Conservation (phyloP, 768 basidiomycete genomes). For the Gymnopilus dilepis region DNA sequence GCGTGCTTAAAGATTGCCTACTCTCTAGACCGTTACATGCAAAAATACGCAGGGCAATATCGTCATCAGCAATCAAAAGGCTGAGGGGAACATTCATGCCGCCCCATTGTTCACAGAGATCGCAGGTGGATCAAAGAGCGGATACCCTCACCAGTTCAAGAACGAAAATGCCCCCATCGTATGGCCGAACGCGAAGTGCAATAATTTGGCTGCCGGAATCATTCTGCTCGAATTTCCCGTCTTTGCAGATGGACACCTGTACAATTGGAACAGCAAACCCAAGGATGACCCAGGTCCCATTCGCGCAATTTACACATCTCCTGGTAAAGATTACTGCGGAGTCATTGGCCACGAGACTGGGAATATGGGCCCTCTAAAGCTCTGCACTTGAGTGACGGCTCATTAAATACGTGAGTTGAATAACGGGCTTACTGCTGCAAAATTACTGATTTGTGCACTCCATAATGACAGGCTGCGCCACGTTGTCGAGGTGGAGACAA, state of each 20-base stretch:
- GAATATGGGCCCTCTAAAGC: background rate
- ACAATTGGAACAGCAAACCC: background rate
- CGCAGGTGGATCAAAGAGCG: background rate
- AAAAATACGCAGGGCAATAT: background rate
- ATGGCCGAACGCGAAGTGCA: background rate
- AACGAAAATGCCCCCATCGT: background rate
- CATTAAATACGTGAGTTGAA: background rate
- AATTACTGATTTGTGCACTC: too few relatives aligned
- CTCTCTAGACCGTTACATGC: background rate
- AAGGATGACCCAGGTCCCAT: background rate
- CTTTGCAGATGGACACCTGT: background rate
- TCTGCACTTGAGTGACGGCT: background rate
- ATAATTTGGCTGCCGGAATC: background rate
- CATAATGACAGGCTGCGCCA: too few relatives aligned
- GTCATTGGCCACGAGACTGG: background rate
- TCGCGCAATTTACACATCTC: background rate
- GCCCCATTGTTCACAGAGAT: background rate
- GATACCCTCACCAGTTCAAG: conserved; percentile 7
- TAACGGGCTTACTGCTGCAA: background rate
- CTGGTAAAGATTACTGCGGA: background rate
- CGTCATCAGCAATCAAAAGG: background rate
- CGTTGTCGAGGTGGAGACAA: too few relatives aligned
- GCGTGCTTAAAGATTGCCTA: background rate
- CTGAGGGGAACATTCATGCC: background rate
- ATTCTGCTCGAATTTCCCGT: conserved; percentile 2